phyloP scores from a whole-genome alignment of 2,329 filamentous ascomycete species.

The Arthrobotrys iridis region DNA sequence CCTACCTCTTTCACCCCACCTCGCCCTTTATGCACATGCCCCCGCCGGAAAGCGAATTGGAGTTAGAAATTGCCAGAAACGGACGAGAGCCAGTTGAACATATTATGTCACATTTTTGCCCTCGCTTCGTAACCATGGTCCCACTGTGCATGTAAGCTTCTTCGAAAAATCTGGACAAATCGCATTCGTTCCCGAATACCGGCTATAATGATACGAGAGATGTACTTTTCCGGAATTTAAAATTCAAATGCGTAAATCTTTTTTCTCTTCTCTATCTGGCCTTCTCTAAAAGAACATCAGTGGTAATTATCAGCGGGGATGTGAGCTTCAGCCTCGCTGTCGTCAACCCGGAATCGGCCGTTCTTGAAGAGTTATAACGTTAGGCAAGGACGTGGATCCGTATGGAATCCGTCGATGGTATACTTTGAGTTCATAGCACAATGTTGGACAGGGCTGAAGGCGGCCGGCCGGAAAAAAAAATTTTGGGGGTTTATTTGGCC shows the following conservation, averaged over 20 bases:
- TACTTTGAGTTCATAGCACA: not conserved
- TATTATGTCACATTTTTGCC: not conserved
- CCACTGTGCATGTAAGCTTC: not conserved
- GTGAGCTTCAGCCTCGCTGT: not conserved
- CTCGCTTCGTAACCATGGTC: conserved; percentile 16
- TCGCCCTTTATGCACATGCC: conserved; percentile 1
- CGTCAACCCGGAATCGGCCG: not conserved
- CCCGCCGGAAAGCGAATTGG: conserved; percentile 7
- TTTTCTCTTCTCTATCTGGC: no score
- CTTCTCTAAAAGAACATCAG: no score
- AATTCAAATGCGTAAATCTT: conserved; percentile 32
- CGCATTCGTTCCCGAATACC: conserved; percentile 48
- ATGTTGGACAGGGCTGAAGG: not conserved
- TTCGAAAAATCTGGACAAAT: conserved; percentile 30
- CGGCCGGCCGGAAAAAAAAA: conserved; percentile 13
- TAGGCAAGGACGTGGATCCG: conserved; percentile 3
- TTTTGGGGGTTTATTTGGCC: not conserved
- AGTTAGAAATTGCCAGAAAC: conserved; percentile 47
- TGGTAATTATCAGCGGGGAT: not conserved
- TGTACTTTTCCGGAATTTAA: conserved; percentile 4
- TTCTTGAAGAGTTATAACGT: not conserved
- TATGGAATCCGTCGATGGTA: not conserved
- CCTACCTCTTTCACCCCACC: not conserved
- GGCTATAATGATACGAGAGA: not conserved
- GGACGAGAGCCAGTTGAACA: conserved; percentile 16